Base-by-base conservation (phyloP, 1,139 yeast species). In the Kluyveromyces marxianus region DNA sequence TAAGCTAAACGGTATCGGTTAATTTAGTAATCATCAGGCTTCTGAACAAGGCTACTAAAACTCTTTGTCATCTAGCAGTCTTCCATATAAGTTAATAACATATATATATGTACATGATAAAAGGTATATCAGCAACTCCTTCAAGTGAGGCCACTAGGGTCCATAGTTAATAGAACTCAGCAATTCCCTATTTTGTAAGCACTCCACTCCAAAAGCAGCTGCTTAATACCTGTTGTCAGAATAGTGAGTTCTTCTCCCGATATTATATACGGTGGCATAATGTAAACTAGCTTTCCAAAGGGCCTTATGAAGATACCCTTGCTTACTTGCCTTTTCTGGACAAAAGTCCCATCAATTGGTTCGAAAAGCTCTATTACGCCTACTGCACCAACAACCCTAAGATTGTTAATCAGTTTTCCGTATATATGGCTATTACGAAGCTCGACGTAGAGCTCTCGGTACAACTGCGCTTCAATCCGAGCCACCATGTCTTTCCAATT, bases 261-360 rank as follows among this genome's bases (percentile, higher is more conserved):
- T 24, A 60, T 60, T 25, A 59, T 49, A 47, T 56, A 59, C 7
- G 65, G 66, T 10, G 66, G 66, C 60, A 60, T 60, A 25, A 59
- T 54, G 47, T 61, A 61, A 8, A 58, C 48, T 27, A 60, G 48
- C 31, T 51, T 54, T 8, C 58, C 56, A 48, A 61, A 60, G 2
- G 65, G 65, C 25, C 66, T 53, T 25, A 60, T 51, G 52, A 61
- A 55, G 4, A 58, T 63, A 4, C 62, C 60, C 36, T 42, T 48
- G 3, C 48, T 44, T 10, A 60, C 52, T 36, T 57, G 57, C 30
- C 41, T 44, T 21, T 50, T 45, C 46, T 59, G 63, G 34, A 54
- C 50, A 51, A 53, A 51, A 21, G 49, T 48, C 31, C 50, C 44
- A 44, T 64, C 58, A 25, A 60, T 57, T 2, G 54, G 44, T 3